Percentiles rank a stretch among this genome's conserved stretches.
phyloP scores from a whole-genome alignment of 208 protist genomes.

The Tritrichomonas foetus region DNA sequence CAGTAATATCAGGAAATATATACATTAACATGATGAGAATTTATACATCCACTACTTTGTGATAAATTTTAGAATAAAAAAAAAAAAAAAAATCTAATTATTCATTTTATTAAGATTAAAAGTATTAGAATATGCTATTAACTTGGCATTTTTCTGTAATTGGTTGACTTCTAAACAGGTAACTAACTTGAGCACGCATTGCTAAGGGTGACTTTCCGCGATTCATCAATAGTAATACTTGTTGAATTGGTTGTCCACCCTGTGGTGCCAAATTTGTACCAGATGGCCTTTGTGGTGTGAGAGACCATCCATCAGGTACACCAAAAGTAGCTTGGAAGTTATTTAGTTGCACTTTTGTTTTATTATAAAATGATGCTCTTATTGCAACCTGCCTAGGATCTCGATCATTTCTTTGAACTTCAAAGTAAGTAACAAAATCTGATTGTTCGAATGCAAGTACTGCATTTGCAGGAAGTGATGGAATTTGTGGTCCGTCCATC shows the following conservation, averaged over 20 bases:
- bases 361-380: neutral
- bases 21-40: too few relatives aligned
- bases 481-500: neutral
- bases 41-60: too few relatives aligned
- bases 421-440: neutral
- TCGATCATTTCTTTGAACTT: neutral
- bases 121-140: too few relatives aligned
- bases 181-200: neutral
- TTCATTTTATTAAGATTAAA: too few relatives aligned
- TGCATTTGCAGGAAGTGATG: neutral
- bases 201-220: neutral
- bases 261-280: neutral
- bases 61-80: too few relatives aligned
- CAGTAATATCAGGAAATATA: too few relatives aligned
- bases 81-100: too few relatives aligned
- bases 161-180: neutral
- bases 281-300: neutral
- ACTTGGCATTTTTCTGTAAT: neutral
- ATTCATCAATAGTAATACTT: neutral
- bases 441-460: neutral
- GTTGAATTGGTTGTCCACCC: neutral
- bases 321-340: neutral
- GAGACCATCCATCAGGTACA: neutral
- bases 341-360: neutral
- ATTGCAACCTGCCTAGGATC: neutral